phyloP scores from a whole-genome alignment of 768 basidiomycete genomes.

The Polyporus arcularius region DNA sequence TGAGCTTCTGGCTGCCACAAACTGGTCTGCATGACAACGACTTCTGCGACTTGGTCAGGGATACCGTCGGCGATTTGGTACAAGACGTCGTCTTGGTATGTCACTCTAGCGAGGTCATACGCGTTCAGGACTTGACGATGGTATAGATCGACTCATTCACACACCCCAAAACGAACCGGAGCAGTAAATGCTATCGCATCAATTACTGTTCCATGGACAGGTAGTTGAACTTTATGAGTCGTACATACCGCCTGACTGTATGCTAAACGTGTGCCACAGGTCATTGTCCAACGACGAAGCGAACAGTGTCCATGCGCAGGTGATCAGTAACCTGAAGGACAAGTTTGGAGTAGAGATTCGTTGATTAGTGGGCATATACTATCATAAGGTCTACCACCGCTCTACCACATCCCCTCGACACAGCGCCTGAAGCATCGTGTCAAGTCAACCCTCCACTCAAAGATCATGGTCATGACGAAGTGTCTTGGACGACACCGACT shows the following conservation, averaged over 20 bases:
- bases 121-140: conserved; percentile 6
- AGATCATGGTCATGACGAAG: conserved; percentile 33
- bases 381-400: conserved; percentile 19
- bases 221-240: conserved; percentile 39
- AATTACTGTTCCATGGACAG: conserved; percentile 98
- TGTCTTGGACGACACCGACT: conserved; percentile 90
- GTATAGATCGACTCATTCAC: conserved; percentile 85
- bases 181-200: conserved; percentile 85
- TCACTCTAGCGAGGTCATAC: background rate
- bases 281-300: conserved; percentile 89
- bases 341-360: conserved; percentile 86
- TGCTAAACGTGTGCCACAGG: conserved; percentile 39
- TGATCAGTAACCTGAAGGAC: conserved; percentile 55
- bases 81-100: conserved; percentile 87
- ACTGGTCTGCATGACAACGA: conserved; percentile 87
- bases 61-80: conserved; percentile 88
- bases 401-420: background rate
- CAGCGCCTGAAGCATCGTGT: background rate
- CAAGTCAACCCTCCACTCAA: background rate
- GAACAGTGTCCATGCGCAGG: conserved; percentile 71
- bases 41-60: conserved; percentile 92
- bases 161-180: conserved; percentile 83
- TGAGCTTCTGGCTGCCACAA: conserved; percentile 86
- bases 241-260: background rate
- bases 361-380: conserved; percentile 48